Evolutionary conservation across 257 asterid genomes (phyloP), one percentile per base, ranked within the genome.

Genomic region (Perilla frutescens): DNA sequence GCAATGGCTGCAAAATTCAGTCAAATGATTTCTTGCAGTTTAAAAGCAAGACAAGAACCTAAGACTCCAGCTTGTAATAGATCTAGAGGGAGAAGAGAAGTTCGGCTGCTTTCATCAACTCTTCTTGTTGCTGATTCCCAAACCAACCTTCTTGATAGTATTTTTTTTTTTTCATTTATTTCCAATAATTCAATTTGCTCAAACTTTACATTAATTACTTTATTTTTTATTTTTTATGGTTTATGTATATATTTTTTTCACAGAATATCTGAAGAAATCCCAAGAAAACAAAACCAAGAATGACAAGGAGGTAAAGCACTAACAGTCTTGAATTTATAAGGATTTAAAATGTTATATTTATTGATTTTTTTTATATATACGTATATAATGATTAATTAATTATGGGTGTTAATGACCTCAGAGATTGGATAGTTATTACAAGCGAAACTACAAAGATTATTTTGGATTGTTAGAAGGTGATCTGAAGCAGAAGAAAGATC

Each of bases 211-310:
- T 44, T 8, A 7, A 4, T 14, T 9, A 9, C 31, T n/a, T n/a
- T n/a, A n/a, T 8, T 20, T 20, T n/a, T 51, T 26, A 37, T n/a
- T 3, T 7, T 51, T 55, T 44, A 1, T 58, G 34, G n/a, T n/a
- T n/a, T n/a, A n/a, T n/a, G n/a, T n/a, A n/a, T n/a, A n/a, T n/a
- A n/a, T n/a, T 13, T 29, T n/a, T 40, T 3, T 8, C 50, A 15
- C 85, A 89, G 98, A 83, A 74, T 93, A 85, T 65, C 75, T 93
- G 87, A 84, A 91, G 87, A 93, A 89, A 82, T 85, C 96, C 2
- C 85, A 91, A 77, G 98, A 93, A 66, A 93, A 88, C 89, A 93
- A 87, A 87, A 82, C 66, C 20, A 89, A 82, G 72, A 89, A 93
- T 77, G 98, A 91, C 66, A 88, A 91, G 83, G 97, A 91, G 98